These are phyloP conservation scores for Tolypocladium guangdongense DNA, from an alignment of 2,329 filamentous ascomycete species.

Conservation along the genomic window DNA sequence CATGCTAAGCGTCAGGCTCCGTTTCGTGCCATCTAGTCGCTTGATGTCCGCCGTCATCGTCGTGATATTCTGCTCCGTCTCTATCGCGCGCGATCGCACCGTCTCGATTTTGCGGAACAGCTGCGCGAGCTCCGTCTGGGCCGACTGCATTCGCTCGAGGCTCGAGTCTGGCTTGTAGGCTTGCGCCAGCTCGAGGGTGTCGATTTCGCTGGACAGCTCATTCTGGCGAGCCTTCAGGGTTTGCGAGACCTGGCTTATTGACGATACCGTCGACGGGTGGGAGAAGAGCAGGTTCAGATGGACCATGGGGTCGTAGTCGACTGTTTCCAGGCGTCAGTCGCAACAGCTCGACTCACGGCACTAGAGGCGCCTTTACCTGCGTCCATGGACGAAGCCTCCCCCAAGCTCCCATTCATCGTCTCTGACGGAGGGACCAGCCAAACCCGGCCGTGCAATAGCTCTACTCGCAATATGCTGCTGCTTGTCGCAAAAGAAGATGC, in stretches of 20 bases:
- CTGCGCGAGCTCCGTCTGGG: conserved; percentile 78
- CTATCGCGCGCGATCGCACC: conserved; percentile 76
- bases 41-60: conserved; percentile 99
- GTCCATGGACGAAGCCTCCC: conserved; percentile 29
- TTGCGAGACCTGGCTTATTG: conserved; percentile 62
- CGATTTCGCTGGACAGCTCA: conserved; percentile 72
- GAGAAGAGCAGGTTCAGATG: conserved; percentile 92
- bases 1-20: conserved; percentile 94
- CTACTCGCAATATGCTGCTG: background rate
- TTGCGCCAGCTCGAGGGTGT: conserved; percentile 62
- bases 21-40: conserved; percentile 89
- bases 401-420: conserved; percentile 28
- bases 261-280: conserved; percentile 73
- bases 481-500: background rate
- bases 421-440: background rate
- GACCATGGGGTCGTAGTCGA: conserved; percentile 82
- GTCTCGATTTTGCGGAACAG: conserved; percentile 93
- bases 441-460: background rate
- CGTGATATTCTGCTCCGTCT: conserved; percentile 92
- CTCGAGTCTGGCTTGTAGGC: conserved; percentile 78
- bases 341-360: background rate
- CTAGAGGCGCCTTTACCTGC: conserved; percentile 26
- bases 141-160: conserved; percentile 81
- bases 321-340: conserved; percentile 22
- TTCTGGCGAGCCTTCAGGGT: conserved; percentile 66